These are phyloP conservation scores for Cornus florida DNA, from an alignment of 148 eudicot species.

Conservation along the genomic window DNA sequence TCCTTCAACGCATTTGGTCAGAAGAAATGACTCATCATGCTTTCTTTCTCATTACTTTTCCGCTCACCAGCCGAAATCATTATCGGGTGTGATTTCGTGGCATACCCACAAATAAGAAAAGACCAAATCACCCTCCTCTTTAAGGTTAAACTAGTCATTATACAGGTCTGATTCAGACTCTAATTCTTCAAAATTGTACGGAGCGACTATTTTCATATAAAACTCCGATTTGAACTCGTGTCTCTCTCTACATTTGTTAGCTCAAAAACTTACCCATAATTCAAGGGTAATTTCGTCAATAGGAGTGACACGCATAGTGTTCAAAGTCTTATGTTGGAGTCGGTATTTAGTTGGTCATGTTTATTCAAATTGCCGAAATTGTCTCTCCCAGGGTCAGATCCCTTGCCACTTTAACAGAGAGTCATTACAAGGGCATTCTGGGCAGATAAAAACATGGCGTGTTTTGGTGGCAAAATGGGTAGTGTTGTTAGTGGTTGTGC, in stretches of 20 bases:
- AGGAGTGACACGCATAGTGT: constrained; percentile 1
- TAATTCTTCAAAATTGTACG: no score
- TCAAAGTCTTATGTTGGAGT: constrained; percentile 18
- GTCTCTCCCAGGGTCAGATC: constrained; percentile 5
- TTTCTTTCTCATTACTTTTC: constrained; percentile 16
- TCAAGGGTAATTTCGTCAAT: constrained; percentile 16
- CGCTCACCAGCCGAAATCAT: constrained; percentile 27
- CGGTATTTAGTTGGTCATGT: not conserved
- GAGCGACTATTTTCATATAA: no score
- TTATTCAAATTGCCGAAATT: constrained; percentile 2
- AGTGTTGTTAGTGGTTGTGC: constrained; percentile 21
- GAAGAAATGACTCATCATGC: constrained; percentile 27
- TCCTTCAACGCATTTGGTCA: constrained; percentile 25
- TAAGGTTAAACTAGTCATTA: constrained; percentile 15
- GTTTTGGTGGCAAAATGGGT: constrained; percentile 21
- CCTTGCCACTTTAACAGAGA: not conserved
- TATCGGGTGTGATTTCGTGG: constrained; percentile 8
- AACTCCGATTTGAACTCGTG: no score
- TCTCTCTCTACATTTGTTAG: no score
- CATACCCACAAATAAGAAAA: not conserved
- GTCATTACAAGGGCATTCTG: constrained; percentile 14
- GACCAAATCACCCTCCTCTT: constrained; percentile 10
- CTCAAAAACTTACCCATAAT: no score
- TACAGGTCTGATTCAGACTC: no score
- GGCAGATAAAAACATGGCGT: constrained; percentile 23